A percentile compares a stretch with the other conserved stretches of the same genome.
Conservation (phyloP, 2,329 filamentous ascomycete species). For the Helotiales sp. region DNA sequence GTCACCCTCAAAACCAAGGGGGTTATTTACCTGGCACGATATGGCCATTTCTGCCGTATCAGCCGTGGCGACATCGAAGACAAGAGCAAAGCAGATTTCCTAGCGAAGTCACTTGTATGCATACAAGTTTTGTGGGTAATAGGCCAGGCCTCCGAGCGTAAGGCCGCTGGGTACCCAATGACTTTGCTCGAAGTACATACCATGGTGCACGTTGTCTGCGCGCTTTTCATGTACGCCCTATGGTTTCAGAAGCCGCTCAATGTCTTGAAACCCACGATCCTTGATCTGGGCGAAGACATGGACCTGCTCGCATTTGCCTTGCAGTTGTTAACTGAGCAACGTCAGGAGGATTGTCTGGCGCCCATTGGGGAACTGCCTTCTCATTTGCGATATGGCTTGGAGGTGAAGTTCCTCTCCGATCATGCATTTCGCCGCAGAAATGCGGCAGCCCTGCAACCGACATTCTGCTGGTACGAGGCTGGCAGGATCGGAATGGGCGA, state of each 20-base stretch:
- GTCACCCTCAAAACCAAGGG: constrained; percentile 11
- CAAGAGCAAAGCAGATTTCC: constrained; percentile 25
- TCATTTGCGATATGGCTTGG: background rate
- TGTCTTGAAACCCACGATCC: constrained; percentile 14
- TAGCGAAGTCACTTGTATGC: constrained; percentile 23
- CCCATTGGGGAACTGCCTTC: background rate
- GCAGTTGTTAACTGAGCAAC: background rate
- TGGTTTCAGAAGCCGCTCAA: constrained; percentile 28
- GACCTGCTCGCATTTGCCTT: constrained; percentile 9
- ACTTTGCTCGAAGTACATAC: constrained; percentile 27
- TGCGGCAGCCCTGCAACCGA: too few relatives aligned
- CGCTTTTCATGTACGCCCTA: constrained; percentile 23
- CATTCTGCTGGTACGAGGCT: too few relatives aligned
- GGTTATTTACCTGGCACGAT: constrained; percentile 13
- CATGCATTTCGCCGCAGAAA: too few relatives aligned
- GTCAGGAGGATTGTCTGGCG: background rate
- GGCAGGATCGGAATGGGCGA: too few relatives aligned
- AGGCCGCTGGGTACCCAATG: constrained; percentile 17
- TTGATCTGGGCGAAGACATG: background rate
- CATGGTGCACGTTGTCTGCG: constrained; percentile 24
- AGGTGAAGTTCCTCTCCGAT: too few relatives aligned
- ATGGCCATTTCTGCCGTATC: constrained; percentile 10
- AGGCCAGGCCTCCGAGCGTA: constrained; percentile 21
- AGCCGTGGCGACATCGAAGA: constrained; percentile 15
- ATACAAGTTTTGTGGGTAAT: constrained; percentile 26